phyloP scores from a whole-genome alignment of 441 rosid species.

The Francoa sonchifolia region DNA sequence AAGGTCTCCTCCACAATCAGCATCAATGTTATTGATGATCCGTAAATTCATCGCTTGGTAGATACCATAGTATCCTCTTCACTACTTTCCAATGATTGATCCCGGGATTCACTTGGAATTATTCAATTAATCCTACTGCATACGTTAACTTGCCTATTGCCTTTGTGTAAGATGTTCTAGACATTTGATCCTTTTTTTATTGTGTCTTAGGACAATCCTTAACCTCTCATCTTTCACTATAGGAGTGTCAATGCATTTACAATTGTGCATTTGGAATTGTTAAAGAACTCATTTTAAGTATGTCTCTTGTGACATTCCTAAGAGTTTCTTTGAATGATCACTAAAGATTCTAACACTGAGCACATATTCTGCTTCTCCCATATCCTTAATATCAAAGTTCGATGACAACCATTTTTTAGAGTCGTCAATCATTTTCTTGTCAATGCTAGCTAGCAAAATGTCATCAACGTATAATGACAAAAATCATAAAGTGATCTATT shows the following conservation, averaged over 20 bases:
- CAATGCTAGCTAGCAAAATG: not conserved
- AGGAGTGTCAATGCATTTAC: not conserved
- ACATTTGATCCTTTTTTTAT: not conserved
- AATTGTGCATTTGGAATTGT: not conserved
- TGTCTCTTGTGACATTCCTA: slow-evolving; percentile 3
- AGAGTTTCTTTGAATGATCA: not conserved
- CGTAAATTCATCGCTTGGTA: not conserved
- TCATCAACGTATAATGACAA: slow-evolving; percentile 4
- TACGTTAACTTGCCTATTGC: not conserved
- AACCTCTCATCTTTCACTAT: not conserved
- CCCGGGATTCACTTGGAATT: not conserved
- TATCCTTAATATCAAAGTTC: slow-evolving; percentile 1
- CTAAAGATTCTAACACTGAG: not conserved
- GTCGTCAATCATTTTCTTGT: not conserved
- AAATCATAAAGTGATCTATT: not conserved
- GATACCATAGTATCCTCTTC: slow-evolving; percentile 1
- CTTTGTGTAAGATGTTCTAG: not conserved
- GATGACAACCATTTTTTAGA: not conserved
- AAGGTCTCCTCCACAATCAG: slow-evolving; percentile 1
- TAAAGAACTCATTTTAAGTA: not conserved
- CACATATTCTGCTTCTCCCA: not conserved
- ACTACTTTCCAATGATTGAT: not conserved
- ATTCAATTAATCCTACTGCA: not conserved
- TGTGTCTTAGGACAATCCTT: not conserved
- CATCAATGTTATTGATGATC: too few species aligned